Evolutionary conservation across 305 asterid species (phyloP).

Genomic region (Euphrasia arctica): DNA sequence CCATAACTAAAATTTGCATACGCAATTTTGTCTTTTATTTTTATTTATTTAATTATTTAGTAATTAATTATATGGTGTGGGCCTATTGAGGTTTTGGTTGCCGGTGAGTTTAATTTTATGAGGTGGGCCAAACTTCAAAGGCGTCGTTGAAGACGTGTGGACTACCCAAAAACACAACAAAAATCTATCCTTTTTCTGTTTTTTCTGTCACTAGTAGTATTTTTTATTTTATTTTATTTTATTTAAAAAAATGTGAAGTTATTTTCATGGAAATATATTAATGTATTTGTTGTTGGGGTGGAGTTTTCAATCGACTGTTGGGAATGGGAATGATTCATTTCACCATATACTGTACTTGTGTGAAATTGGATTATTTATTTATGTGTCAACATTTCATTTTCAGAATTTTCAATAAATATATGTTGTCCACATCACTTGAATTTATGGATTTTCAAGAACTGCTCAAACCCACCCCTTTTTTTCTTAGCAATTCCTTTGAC

Average conservation of each 20-base stretch:
- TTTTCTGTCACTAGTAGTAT: background rate
- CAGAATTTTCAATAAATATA: background rate
- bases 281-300: constrained; percentile 31
- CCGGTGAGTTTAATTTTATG: constrained; percentile 3
- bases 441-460: constrained; percentile 24
- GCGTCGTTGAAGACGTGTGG: constrained; percentile 30
- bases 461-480: constrained; percentile 23
- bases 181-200: background rate
- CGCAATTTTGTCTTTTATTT: constrained; percentile 19
- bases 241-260: too few species aligned
- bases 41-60: background rate
- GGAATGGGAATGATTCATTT: constrained; percentile 30
- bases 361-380: constrained; percentile 20
- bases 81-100: constrained; percentile 4
- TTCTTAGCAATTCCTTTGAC: constrained; percentile 24
- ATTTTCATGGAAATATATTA: background rate
- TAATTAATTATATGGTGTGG: background rate
- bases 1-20: constrained; percentile 11
- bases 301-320: constrained; percentile 34
- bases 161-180: constrained; percentile 18
- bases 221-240: background rate
- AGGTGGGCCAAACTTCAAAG: constrained; percentile 26
- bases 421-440: too few species aligned
- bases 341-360: constrained; percentile 27
- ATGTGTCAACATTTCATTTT: constrained; percentile 28